Conservation (phyloP, 179 eudicot genomes). For the Corrigiola litoralis region DNA sequence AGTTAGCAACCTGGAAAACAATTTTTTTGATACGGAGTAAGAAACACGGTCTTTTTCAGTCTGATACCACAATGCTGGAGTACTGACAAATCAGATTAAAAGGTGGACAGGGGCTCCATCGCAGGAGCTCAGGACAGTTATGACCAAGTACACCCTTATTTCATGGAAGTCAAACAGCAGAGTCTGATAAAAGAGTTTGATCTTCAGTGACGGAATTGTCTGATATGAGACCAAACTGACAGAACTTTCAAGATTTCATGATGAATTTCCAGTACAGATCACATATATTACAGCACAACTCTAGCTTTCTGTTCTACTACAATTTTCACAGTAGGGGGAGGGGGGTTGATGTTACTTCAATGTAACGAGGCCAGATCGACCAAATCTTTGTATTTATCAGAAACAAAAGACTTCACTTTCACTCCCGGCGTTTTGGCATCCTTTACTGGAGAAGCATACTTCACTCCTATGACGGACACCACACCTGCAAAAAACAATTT, state of each 20-base stretch:
- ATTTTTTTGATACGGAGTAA: too few species aligned
- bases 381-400: constrained; percentile 46
- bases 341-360: constrained; percentile 28
- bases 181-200: background rate
- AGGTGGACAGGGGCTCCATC: too few species aligned
- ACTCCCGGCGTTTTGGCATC: constrained; percentile 17
- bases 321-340: too few species aligned
- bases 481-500: constrained; percentile 42
- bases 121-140: too few species aligned
- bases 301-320: background rate
- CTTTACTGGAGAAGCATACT: constrained; percentile 55
- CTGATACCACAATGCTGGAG: too few species aligned
- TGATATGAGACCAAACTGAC: background rate
- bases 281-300: too few species aligned
- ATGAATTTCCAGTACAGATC: background rate
- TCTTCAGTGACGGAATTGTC: background rate
- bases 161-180: too few species aligned
- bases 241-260: too few species aligned
- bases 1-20: too few species aligned
- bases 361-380: constrained; percentile 45
- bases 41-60: too few species aligned
- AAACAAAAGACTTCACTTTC: constrained; percentile 60
- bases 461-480: constrained; percentile 61
- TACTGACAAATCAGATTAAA: too few species aligned
- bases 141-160: too few species aligned